Evolutionary conservation across 305 asterid genomes (phyloP).

Genomic region (Fraxinus paxiana): DNA sequence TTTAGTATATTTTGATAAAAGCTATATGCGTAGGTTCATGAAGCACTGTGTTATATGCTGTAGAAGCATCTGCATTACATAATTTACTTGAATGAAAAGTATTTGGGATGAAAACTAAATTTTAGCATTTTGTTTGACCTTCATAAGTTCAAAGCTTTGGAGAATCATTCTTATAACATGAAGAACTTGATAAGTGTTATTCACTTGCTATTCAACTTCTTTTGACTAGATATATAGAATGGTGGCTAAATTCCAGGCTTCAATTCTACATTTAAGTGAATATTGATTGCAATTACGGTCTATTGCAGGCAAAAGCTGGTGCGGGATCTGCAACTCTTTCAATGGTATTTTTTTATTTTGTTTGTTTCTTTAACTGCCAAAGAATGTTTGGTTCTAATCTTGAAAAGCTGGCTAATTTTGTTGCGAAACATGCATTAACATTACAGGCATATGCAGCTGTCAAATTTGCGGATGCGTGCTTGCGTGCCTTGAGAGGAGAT

Average conservation of each 20-base stretch:
- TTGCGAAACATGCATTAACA: conserved; percentile 5
- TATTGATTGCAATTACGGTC: conserved; percentile 1
- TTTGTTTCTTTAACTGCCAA: neutral
- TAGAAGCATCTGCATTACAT: neutral
- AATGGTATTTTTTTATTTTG: conserved; percentile 42
- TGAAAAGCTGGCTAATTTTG: neutral
- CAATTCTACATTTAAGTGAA: neutral
- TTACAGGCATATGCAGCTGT: conserved; percentile 91
- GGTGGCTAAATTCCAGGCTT: neutral
- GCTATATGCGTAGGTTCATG: neutral
- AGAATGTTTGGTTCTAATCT: neutral
- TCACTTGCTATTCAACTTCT: neutral
- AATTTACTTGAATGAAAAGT: neutral
- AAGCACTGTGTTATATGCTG: neutral
- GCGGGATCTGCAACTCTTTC: conserved; percentile 99
- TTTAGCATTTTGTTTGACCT: neutral
- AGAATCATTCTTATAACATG: neutral
- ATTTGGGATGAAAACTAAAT: neutral
- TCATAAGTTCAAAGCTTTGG: neutral
- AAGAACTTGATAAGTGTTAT: neutral
- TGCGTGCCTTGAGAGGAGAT: conserved; percentile 3
- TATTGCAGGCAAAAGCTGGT: conserved; percentile 88
- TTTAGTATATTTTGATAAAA: too few species aligned
- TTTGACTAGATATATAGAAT: neutral
- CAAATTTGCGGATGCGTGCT: conserved; percentile 59